Percentiles rank a stretch among this genome's conserved stretches.
phyloP scores from a whole-genome alignment of 345 rosid species.

The Citrus inodora region DNA sequence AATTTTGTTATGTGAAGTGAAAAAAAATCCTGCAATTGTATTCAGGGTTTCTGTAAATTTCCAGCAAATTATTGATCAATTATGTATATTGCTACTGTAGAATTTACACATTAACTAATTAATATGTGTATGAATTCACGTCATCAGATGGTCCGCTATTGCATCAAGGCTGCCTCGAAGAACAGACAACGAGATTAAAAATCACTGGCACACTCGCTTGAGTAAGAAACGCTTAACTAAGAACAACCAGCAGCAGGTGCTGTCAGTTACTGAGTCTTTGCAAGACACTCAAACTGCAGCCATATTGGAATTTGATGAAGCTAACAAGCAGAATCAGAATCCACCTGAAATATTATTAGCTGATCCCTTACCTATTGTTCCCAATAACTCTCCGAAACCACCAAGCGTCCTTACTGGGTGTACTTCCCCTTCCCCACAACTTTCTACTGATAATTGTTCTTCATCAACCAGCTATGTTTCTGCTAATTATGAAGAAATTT shows the following conservation, averaged over 20 bases:
- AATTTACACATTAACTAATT: background rate
- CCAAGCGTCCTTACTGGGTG: background rate
- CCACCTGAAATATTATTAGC: background rate
- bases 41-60: too few species aligned
- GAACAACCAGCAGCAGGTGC: constrained; percentile 2
- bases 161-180: constrained; percentile 46
- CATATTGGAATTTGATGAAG: background rate
- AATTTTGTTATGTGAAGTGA: too few species aligned
- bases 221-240: background rate
- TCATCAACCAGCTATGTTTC: background rate
- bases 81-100: too few species aligned
- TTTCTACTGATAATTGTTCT: background rate
- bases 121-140: background rate
- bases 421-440: background rate
- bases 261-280: background rate
- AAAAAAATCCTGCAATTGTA: too few species aligned
- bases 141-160: constrained; percentile 51
- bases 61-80: too few species aligned
- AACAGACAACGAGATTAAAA: constrained; percentile 9
- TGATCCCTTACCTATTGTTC: background rate
- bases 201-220: constrained; percentile 41
- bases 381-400: background rate
- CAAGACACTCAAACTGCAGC: background rate
- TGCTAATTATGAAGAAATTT: background rate
- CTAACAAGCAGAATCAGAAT: background rate